Percentiles rank a stretch among this genome's conserved stretches.
phyloP scores from a whole-genome alignment of 1,284 basidiomycete genomes.

The Rhodotorula mucilaginosa region DNA sequence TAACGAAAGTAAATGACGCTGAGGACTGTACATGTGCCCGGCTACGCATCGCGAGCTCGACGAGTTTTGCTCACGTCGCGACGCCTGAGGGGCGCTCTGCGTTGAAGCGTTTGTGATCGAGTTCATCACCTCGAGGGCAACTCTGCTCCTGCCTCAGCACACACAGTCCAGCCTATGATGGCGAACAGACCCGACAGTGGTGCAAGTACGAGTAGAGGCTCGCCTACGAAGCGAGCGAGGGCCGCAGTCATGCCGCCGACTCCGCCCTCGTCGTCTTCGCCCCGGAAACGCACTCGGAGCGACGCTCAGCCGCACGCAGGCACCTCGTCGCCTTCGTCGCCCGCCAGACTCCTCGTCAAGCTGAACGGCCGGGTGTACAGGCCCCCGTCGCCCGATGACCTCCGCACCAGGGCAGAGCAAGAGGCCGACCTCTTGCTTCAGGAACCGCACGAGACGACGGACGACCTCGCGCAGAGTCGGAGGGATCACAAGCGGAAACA shows the following conservation, averaged over 20 bases:
- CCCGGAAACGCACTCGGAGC: not conserved
- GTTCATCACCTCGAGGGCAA: too few species aligned
- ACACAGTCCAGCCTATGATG: too few species aligned
- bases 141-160: too few species aligned
- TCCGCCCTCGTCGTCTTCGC: constrained; percentile 7
- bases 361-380: constrained; percentile 37
- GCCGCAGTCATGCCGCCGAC: constrained; percentile 5
- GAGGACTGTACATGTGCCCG: too few species aligned
- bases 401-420: constrained; percentile 7
- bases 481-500: constrained; percentile 15
- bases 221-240: too few species aligned
- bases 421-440: constrained; percentile 26
- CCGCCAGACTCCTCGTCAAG: constrained; percentile 28
- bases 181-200: too few species aligned
- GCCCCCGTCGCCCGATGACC: constrained; percentile 19
- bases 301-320: not conserved
- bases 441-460: constrained; percentile 33
- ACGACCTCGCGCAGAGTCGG: constrained; percentile 18
- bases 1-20: too few species aligned
- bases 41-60: too few species aligned
- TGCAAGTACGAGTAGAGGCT: too few species aligned
- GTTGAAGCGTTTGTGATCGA: too few species aligned
- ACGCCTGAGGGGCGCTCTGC: too few species aligned
- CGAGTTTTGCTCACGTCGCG: too few species aligned
- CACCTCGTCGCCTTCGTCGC: not conserved